These are phyloP conservation scores for Aphanomyces euteiches DNA, from an alignment of 352 stramenopile genomes.

Conservation along the genomic window DNA sequence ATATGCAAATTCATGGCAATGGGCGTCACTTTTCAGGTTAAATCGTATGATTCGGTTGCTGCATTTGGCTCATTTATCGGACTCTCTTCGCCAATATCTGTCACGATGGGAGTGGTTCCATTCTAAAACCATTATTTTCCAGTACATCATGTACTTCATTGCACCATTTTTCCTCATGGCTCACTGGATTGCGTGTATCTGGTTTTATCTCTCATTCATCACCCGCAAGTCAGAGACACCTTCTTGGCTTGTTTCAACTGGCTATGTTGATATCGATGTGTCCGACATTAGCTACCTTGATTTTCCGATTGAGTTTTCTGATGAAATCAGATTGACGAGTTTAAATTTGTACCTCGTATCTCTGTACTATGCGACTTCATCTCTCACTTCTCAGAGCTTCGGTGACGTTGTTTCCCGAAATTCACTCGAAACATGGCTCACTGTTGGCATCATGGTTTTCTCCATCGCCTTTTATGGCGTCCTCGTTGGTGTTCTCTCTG, in stretches of 20 bases:
- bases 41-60: constrained; percentile 13
- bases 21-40: background rate
- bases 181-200: constrained; percentile 70
- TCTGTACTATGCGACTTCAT: constrained; percentile 21
- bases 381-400: constrained; percentile 16
- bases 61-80: background rate
- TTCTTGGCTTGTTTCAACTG: constrained; percentile 14
- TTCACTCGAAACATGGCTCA: constrained; percentile 9
- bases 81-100: background rate
- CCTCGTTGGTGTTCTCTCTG: constrained; percentile 11
- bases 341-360: constrained; percentile 18
- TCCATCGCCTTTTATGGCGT: constrained; percentile 17
- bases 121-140: background rate
- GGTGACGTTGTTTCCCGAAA: constrained; percentile 12
- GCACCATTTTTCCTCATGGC: constrained; percentile 45
- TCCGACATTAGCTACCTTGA: background rate
- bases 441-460: constrained; percentile 17
- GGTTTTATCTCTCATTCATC: constrained; percentile 45
- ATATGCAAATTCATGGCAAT: constrained; percentile 5
- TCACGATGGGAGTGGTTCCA: constrained; percentile 4
- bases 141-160: constrained; percentile 7
- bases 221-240: background rate
- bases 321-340: constrained; percentile 6
- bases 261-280: constrained; percentile 2
- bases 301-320: constrained; percentile 3